Base-by-base conservation (phyloP, 2,329 filamentous ascomycete species). In the Pyrenophora seminiperda region DNA sequence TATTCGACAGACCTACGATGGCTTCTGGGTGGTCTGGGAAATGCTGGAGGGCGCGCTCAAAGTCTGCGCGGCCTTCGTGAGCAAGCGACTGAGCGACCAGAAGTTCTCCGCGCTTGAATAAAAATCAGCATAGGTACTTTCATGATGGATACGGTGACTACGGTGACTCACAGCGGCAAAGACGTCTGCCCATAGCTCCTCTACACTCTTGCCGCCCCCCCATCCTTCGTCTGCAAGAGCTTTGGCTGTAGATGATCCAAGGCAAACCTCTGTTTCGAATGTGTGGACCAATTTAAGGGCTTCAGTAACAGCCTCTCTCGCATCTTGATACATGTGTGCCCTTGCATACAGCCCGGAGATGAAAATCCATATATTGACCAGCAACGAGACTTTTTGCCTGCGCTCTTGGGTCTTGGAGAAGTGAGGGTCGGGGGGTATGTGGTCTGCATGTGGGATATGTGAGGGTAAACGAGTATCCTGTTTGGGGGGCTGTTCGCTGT, bases 321-420 rank as follows among this genome's bases (percentile, higher is more conserved):
- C 86, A 69, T 97, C 93, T 15, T 92, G 87, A 47, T 85, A 84
- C 77, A 95, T 85, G 7, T 83, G 83, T 6, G 93, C 90, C 44
- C 91, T 84, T 20, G 91, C 84, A 68, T 97, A 99, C 58, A 97
- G 86, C 0, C 88, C 88, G 2, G 91, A 88, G 54, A 97, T 91
- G 68, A 94, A 88, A 7, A 97, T 79, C 94, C 94, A 99, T 24
- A 97, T 86, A 58, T 87, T 88, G 15, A 91, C 78, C 13, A 99
- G 73, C 9, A 86, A 67, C 4, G 78, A 77, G 10, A 84, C 75
- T 13, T 79, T 81, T 50, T 84, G 81, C 45, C 79, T 80, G 42
- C 82, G 78, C 41, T 79, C 77, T 53, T 83, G 78, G 7, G 77
- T 54, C 15, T 74, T 70, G 2, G 80, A 75, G 49, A 83, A 82